Base-by-base conservation (phyloP, 2,329 filamentous ascomycete genomes). In the Cercospora sojina region DNA sequence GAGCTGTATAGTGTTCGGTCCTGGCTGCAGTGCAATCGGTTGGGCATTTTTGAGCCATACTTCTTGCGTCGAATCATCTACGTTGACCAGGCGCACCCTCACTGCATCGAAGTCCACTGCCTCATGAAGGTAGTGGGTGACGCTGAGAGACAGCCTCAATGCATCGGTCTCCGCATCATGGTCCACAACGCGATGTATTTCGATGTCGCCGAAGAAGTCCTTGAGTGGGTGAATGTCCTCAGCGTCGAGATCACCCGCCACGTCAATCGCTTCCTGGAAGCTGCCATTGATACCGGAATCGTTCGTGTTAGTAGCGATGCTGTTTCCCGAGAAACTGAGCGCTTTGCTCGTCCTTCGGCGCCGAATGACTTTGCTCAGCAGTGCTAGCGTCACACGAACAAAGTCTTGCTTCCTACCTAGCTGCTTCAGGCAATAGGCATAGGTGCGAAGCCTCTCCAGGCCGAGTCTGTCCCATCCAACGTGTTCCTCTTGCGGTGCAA, bases 361-460 rank as follows among this genome's bases (percentile, higher is more conserved):
- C 25, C 76, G 77, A 32, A 78, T 88, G 0, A 87, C 85, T 74
- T 91, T 93, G 7, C 86, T 86, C 10, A 95, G 80, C 1, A 97
- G 81, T 73, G 90, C 90, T 13, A 97, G 82, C 8, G 92, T 84
- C 8, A 91, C 88, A 25, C 87, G 86, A 16, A 93, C 88, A 73
- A 93, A 96, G 68, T 96, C 92, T 61, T 94, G 90, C 67, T 88
- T 88, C 13, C 88, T 87, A 58, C 90, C 84, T 29, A 97, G 84
- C 72, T 91, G 86, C 70, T 91, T 90, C 29, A 99, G 83, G 77
- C 93, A 98, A 58, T 87, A 86, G 0, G 91, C 87, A 76, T 97
- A 95, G 84, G 97, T 90, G 70, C 91, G 87, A 5, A 98, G 84
- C 85, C 97, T 91, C 0, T 90, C 90, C 3, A 92, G 82, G 75